phyloP scores from a whole-genome alignment of 2,329 filamentous ascomycete species.

The Neopestalotiopsis sp. region DNA sequence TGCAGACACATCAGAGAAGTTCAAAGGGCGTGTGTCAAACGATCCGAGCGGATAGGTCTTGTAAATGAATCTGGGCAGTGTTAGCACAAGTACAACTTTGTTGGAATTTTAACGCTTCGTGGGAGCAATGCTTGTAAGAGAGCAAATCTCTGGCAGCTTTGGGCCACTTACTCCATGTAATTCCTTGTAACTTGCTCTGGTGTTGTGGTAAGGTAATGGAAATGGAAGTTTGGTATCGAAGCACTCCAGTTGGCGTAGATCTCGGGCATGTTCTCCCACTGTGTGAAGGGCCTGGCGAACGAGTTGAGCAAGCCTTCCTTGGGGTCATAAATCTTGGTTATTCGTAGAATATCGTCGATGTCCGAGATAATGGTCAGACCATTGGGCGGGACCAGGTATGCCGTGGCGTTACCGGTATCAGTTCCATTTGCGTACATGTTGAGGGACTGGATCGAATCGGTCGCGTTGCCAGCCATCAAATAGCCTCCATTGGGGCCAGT shows the following conservation, averaged over 20 bases:
- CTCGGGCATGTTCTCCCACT: constrained; percentile 81
- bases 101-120: neutral
- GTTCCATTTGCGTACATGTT: constrained; percentile 72
- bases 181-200: constrained; percentile 78
- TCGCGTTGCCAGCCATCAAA: constrained; percentile 68
- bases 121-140: neutral
- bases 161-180: constrained; percentile 67
- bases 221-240: constrained; percentile 72
- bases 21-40: constrained; percentile 79
- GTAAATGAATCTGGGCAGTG: constrained; percentile 66
- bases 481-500: constrained; percentile 54
- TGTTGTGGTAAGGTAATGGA: constrained; percentile 83
- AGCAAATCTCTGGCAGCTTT: neutral
- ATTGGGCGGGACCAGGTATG: constrained; percentile 73
- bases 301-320: constrained; percentile 74
- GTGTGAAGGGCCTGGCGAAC: constrained; percentile 72
- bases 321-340: constrained; percentile 81
- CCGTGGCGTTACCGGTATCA: constrained; percentile 73
- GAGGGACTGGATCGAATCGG: constrained; percentile 68
- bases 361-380: constrained; percentile 78
- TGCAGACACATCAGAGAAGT: constrained; percentile 77
- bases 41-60: constrained; percentile 77
- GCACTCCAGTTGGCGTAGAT: constrained; percentile 78
- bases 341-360: constrained; percentile 80
- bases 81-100: constrained; percentile 11